Base-by-base conservation (phyloP, 2,329 filamentous ascomycete genomes). In the Pleurostoma richardsiae region DNA sequence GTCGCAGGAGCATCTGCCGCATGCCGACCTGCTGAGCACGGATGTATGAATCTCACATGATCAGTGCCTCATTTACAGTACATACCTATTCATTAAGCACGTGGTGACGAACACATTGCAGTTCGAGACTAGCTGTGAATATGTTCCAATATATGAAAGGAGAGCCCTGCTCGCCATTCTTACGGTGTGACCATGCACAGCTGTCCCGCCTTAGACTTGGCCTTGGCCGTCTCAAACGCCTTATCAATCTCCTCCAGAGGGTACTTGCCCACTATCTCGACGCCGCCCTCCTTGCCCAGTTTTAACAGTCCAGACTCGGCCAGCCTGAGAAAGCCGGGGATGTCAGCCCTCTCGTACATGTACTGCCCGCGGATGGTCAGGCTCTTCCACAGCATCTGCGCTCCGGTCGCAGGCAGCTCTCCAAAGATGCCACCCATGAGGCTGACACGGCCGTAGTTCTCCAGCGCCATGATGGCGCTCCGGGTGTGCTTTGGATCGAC, bases 271-370 rank as follows among this genome's bases (percentile, higher is more conserved):
- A 59, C 59, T 5, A 57, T 45, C 29, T 63, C 46, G 33, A 61
- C 52, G 6, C 65, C 68, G n/a, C 49, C 65, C 19, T 46, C 44
- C 39, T 62, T 55, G 2, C 65, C 64, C 6, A 70, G 49, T 43
- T 63, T 62, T 49, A 72, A 43, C 5, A 65, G 39, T 2, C 67
- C 66, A 7, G 54, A 57, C 47, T 73, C 65, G 4, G 67, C 52
- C 59, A 73, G 55, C 53, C 65, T 71, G 43, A 72, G 58, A 0
- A 73, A 42, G 8, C 55, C 56, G 19, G 56, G 30, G 2, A 68
- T 58, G 47, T 72, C 63, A 5, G 58, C 51, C 3, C 63, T 46
- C 10, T 63, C 62, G 52, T 69, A 74, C 69, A 74, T 74, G 52
- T 61, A 68, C 40, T 66, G 67, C 2, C 69, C 70, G 42, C 61